Evolutionary conservation across 768 basidiomycete species (phyloP).

Genomic region (Serendipita indica): DNA sequence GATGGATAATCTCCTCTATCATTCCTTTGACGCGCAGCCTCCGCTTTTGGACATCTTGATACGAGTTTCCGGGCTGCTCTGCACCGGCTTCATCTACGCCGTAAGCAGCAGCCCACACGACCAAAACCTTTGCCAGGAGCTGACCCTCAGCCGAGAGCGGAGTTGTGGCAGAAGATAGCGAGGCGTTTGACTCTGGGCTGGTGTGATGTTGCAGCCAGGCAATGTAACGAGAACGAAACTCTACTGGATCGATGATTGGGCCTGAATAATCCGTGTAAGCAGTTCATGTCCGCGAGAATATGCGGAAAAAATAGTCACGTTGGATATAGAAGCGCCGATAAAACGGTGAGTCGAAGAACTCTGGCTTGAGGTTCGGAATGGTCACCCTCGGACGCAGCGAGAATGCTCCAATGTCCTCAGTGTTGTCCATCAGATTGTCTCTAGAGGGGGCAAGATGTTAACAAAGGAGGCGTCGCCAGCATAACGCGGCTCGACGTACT

Average conservation of each 20-base stretch:
- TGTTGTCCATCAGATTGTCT: conserved; percentile 51
- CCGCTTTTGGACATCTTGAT: conserved; percentile 26
- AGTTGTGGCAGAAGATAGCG: conserved; percentile 29
- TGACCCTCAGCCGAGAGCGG: conserved; percentile 57
- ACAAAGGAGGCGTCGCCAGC: conserved; percentile 12
- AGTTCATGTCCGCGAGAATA: conserved; percentile 10
- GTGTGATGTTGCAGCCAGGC: conserved; percentile 35
- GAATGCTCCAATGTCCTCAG: conserved; percentile 22
- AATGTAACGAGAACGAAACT: conserved; percentile 60
- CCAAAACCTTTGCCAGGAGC: conserved; percentile 64
- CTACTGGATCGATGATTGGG: conserved; percentile 67
- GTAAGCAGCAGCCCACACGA: conserved; percentile 81
- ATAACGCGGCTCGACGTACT: neutral
- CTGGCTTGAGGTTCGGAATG: conserved; percentile 57
- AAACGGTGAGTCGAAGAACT: conserved; percentile 77
- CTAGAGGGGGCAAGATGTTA: neutral
- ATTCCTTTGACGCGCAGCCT: conserved; percentile 49
- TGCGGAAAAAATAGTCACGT: conserved; percentile 33
- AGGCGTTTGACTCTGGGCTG: conserved; percentile 3
- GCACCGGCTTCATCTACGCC: conserved; percentile 71
- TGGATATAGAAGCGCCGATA: conserved; percentile 76
- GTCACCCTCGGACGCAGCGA: conserved; percentile 30
- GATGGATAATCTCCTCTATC: conserved; percentile 58
- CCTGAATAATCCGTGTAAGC: conserved; percentile 35
- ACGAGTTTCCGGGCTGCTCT: conserved; percentile 22